Evolutionary conservation across 2,329 filamentous ascomycete species (phyloP).

Genomic region (Eutypella sp.): DNA sequence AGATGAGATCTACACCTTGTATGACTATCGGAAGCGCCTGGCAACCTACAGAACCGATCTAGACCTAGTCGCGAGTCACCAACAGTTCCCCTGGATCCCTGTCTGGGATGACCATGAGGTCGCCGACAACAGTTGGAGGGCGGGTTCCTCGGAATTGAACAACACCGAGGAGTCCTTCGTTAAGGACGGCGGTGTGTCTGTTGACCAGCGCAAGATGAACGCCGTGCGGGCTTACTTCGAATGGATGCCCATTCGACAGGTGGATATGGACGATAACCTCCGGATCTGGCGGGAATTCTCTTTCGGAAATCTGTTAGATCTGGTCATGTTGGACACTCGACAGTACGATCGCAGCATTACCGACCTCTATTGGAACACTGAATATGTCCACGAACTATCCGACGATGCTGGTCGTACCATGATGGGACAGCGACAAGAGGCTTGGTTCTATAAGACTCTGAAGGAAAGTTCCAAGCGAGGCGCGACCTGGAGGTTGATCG

Average conservation of each 20-base stretch:
- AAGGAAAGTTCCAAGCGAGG: conserved; percentile 53
- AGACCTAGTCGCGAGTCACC: conserved; percentile 52
- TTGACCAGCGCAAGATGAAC: conserved; percentile 68
- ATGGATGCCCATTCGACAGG: conserved; percentile 53
- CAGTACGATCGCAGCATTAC: conserved; percentile 65
- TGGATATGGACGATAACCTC: conserved; percentile 65
- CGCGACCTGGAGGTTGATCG: conserved; percentile 65
- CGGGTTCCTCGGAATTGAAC: conserved; percentile 54
- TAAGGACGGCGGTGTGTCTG: conserved; percentile 53
- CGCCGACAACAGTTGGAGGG: conserved; percentile 59
- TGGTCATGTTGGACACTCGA: conserved; percentile 65
- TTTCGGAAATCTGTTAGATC: conserved; percentile 59
- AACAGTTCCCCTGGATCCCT: conserved; percentile 56
- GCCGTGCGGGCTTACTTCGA: conserved; percentile 67
- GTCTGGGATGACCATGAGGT: conserved; percentile 64
- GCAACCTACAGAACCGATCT: conserved; percentile 57
- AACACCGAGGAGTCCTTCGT: conserved; percentile 64
- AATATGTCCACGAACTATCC: conserved; percentile 46
- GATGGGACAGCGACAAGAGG: conserved; percentile 69
- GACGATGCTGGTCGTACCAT: conserved; percentile 63
- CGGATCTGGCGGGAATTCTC: conserved; percentile 64
- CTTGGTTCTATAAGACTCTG: conserved; percentile 64
- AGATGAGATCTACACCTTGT: conserved; percentile 43
- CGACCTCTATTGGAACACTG: conserved; percentile 55
- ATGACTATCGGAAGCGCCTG: conserved; percentile 55